Evolutionary conservation across 768 basidiomycete species (phyloP), one percentile per base, ranked within the genome.

Genomic region (Goffeauzyma gilvescens): DNA sequence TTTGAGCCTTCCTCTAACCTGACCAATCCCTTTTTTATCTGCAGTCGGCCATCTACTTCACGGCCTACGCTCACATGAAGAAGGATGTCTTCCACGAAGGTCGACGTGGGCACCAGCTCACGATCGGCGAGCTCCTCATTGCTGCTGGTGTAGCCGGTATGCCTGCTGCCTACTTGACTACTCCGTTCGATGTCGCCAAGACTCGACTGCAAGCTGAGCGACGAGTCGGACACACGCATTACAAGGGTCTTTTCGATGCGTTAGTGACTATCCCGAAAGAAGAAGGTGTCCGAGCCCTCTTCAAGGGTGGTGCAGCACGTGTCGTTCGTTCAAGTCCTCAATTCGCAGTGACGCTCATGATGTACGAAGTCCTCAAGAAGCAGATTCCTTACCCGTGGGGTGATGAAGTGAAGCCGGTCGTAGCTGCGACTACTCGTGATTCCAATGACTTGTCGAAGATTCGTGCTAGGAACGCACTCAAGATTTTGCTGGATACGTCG

Each of bases 101-200:
- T 5, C 79, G 84, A 65, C 82, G 93, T 52, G 87, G 86, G 45
- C 96, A 96, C 65, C 75, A 79, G 51, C 69, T 98, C 27, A 77
- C 77, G 13, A 93, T 95, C 68, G 59, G 83, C 26, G 90, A 98
- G 67, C 83, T 87, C 35, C 70, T 98, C 75, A 32, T 46, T 6
- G 52, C 57, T 13, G 60, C 59, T 24, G 57, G 58, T 47, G 60
- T 65, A 51, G 90, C 89, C 52, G 93, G 93, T 49, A 95, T 95
- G 87, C 90, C 90, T 42, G 87, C 89, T 32, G 50, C 50, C 28
- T 89, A 87, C 65, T 67, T 90, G 50, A 84, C 84, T 24, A 89
- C 85, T 7, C 85, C 86, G 31, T 81, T 81, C 54, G 83, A 98
- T 65, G 93, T 96, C 48, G 82, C 96, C 58, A 96, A 98, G 73